Evolutionary conservation across 305 asterid genomes (phyloP).

Genomic region (Petunia hybrid): DNA sequence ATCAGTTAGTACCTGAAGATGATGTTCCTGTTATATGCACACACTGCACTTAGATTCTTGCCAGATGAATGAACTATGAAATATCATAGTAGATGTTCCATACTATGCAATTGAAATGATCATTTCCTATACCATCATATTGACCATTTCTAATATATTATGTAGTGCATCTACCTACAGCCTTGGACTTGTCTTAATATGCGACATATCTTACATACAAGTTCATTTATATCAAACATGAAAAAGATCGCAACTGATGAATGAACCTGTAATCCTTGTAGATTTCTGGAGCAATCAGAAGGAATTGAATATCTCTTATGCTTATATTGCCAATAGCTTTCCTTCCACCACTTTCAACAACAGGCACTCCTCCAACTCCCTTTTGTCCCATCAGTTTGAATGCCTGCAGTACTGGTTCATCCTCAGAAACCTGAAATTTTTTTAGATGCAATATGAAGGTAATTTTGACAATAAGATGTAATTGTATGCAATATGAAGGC

Average conservation of each 20-base stretch:
- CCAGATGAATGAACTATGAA: background rate
- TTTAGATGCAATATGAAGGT: too few species aligned
- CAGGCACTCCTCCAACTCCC: conserved; percentile 94
- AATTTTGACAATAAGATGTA: too few species aligned
- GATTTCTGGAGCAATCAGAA: conserved; percentile 89
- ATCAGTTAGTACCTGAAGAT: background rate
- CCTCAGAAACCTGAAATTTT: conserved; percentile 67
- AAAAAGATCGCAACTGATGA: background rate
- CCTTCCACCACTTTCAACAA: conserved; percentile 70
- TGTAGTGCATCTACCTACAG: too few species aligned
- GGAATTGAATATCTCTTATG: conserved; percentile 94
- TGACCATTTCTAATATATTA: background rate
- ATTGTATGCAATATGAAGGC: too few species aligned
- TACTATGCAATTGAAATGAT: too few species aligned
- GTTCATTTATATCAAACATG: background rate
- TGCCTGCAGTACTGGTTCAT: conserved; percentile 96
- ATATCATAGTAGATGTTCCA: too few species aligned
- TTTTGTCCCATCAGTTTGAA: conserved; percentile 87
- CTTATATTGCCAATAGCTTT: conserved; percentile 97
- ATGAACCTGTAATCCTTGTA: conserved; percentile 85
- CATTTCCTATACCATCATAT: too few species aligned
- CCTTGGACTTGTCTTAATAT: background rate
- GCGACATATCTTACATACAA: too few species aligned
- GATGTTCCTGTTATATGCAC: background rate
- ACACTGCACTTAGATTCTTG: background rate